phyloP scores from a whole-genome alignment of 139 green algal genomes.

The Axilococcus clingmanii region DNA sequence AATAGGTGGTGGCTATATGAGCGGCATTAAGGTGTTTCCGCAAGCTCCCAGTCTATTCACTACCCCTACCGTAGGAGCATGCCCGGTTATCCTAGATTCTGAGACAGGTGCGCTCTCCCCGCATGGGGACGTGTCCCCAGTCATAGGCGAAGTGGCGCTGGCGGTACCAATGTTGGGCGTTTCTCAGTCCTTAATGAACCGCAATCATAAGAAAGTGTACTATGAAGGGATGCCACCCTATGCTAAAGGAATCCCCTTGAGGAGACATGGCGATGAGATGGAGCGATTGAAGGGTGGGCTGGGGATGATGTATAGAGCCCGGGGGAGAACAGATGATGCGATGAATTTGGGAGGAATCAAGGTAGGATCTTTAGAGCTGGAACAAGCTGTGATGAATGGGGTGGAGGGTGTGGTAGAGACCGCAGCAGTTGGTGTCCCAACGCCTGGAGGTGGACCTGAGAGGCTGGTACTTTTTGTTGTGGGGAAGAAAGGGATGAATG shows the following conservation, averaged over 20 bases:
- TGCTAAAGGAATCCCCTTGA: too few species aligned
- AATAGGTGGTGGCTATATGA: constrained; percentile 76
- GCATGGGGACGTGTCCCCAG: background rate
- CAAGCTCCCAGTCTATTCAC: constrained; percentile 64
- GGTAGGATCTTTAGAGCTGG: constrained; percentile 81
- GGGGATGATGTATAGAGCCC: constrained; percentile 57
- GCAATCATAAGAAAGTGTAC: constrained; percentile 72
- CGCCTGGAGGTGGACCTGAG: constrained; percentile 70
- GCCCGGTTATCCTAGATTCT: constrained; percentile 33
- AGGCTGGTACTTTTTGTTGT: constrained; percentile 75
- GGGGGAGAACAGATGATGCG: constrained; percentile 85
- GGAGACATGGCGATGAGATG: constrained; percentile 86
- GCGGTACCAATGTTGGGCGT: constrained; percentile 60
- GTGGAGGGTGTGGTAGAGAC: constrained; percentile 43
- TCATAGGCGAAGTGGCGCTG: constrained; percentile 56
- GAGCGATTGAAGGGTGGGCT: constrained; percentile 48
- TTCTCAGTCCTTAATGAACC: constrained; percentile 78
- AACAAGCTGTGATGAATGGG: constrained; percentile 47
- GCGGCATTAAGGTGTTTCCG: constrained; percentile 61
- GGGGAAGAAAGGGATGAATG: constrained; percentile 7
- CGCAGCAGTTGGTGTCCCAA: constrained; percentile 68
- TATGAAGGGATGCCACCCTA: constrained; percentile 75
- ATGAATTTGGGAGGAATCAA: constrained; percentile 98
- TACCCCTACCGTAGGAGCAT: constrained; percentile 36
- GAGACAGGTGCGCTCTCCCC: constrained; percentile 1